Conservation (phyloP, 805 yeast species). For the Teunomyces cretensis region DNA sequence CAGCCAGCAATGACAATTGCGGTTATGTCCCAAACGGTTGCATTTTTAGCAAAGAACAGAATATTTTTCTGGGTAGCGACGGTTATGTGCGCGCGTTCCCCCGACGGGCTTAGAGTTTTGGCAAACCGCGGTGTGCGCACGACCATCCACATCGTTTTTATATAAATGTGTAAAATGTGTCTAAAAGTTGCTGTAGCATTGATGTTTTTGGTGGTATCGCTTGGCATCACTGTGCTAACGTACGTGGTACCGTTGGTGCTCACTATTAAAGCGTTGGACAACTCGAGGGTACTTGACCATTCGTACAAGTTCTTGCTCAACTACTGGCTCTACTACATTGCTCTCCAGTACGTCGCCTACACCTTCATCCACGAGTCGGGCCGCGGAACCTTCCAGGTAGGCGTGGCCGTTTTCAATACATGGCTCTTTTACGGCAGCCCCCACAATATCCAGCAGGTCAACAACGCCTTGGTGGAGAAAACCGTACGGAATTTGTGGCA, state of each 20-base stretch:
- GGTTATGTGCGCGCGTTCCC: too few species aligned
- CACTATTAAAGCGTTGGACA: constrained; percentile 10
- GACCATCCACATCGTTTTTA: background rate
- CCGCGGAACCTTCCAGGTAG: constrained; percentile 1
- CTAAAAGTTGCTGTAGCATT: background rate
- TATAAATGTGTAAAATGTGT: background rate
- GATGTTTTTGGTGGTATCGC: background rate
- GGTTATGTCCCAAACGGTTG: too few species aligned
- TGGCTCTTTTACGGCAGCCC: constrained; percentile 14
- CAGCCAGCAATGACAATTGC: too few species aligned
- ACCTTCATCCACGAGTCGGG: background rate
- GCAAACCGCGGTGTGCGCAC: background rate
- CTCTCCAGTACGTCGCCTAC: constrained; percentile 1
- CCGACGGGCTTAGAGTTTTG: too few species aligned
- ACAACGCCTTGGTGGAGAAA: constrained; percentile 4
- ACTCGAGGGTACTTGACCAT: constrained; percentile 3
- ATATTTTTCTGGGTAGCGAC: too few species aligned
- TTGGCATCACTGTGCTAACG: constrained; percentile 6
- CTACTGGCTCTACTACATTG: constrained; percentile 15
- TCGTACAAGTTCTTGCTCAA: constrained; percentile 13
- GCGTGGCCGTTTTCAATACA: background rate
- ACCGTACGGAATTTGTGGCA: constrained; percentile 1
- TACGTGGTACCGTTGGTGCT: constrained; percentile 12
- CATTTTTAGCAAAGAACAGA: too few species aligned
- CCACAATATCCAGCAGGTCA: constrained; percentile 10